These are phyloP conservation scores for Xylaria scruposa DNA, from an alignment of 495 filamentous ascomycete genomes.

Conservation along the genomic window DNA sequence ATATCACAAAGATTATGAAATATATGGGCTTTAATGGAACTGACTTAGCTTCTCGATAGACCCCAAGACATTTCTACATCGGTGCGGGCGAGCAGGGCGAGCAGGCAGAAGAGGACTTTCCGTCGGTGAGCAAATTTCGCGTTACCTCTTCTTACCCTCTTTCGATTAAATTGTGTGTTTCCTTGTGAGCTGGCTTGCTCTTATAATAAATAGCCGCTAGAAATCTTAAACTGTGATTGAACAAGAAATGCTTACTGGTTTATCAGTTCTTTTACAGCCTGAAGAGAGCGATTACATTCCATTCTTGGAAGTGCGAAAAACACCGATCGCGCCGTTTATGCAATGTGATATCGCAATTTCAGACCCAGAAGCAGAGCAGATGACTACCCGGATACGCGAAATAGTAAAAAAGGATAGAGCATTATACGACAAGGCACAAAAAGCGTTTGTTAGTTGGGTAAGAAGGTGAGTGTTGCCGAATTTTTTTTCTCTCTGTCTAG, in stretches of 20 bases:
- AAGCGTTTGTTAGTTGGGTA: conserved; percentile 91
- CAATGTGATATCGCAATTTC: conserved; percentile 56
- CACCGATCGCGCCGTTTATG: conserved; percentile 72
- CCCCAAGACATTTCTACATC: conserved; percentile 93
- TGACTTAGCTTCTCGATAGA: conserved; percentile 56
- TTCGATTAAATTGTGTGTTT: background rate
- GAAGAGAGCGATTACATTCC: conserved; percentile 90
- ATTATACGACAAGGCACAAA: conserved; percentile 84
- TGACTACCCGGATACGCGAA: conserved; percentile 64
- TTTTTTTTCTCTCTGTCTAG: background rate
- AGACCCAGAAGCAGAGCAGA: conserved; percentile 60
- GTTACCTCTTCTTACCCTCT: background rate
- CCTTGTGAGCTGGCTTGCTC: background rate
- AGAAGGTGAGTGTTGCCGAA: conserved; percentile 43
- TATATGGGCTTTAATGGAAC: background rate
- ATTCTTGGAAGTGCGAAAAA: conserved; percentile 88
- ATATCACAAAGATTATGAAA: background rate
- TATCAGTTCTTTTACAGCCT: conserved; percentile 72
- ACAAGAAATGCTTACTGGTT: conserved; percentile 1
- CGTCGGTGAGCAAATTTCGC: conserved; percentile 46
- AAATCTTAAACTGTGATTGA: background rate
- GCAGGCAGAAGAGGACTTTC: conserved; percentile 87
- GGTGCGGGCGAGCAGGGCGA: conserved; percentile 89
- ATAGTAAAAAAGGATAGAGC: conserved; percentile 75
- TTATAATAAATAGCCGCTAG: background rate